Evolutionary conservation across 179 eudicot species (phyloP), one percentile per base, ranked within the genome.

Genomic region (Beta macrorhiza): DNA sequence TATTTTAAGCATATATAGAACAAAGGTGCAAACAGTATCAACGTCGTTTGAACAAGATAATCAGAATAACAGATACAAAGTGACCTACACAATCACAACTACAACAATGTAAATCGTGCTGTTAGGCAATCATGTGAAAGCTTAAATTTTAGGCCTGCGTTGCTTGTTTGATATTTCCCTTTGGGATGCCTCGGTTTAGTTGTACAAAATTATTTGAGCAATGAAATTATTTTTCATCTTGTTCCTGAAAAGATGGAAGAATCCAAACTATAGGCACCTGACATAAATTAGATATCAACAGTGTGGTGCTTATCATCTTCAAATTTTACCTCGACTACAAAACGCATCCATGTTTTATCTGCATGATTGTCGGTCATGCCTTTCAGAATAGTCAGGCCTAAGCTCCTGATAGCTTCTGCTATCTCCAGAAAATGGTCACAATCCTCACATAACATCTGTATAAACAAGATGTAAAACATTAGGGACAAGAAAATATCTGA

Each of bases 381-480:
- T 92, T 93, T 93, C 81, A 93, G 85, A 83, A 95, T 87, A 20
- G 88, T 87, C 81, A 95, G 82, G 78, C 97, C 98, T 89, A 93
- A 83, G 86, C 90, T 85, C 87, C 90, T 89, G 75, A 95, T 86
- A 70, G 90, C 89, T 80, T 95, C 97, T 53, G 91, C 87, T 78
- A 92, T 86, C 85, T 95, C 97, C 78, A 95, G 88, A 87, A 93
- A 89, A 84, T 83, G 88, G 82, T 86, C 87, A 77, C 92, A 82
- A 67, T 90, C 92, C 73, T 90, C 92, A 65, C 93, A 89, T 78
- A 91, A 37, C 93, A 94, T 91, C 97, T 94, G 90, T 67, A 82
- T 5, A 77, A 15, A 82, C 71, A 32, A 22, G 76, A 47, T 47
- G 74, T 44, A 62, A 72, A 32, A 9, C 22, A 64, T 65, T 25